phyloP scores from a whole-genome alignment of 2,329 filamentous ascomycete species.

The Hymenoscyphus fraxineus region DNA sequence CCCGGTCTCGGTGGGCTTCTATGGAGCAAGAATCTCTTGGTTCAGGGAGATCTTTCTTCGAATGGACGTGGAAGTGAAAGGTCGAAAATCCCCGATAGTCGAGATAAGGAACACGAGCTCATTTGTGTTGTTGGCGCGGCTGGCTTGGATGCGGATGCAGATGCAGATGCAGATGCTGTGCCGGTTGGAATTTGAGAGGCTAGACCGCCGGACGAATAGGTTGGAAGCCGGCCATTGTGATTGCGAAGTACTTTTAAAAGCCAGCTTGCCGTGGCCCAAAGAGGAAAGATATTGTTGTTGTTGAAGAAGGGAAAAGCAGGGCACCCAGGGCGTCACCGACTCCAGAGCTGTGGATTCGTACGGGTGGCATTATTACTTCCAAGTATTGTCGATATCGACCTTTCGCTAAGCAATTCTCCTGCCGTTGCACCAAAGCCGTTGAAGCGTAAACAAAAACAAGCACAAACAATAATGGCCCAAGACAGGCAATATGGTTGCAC shows the following conservation, averaged over 20 bases:
- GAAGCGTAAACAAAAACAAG: background rate
- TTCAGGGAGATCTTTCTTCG: background rate
- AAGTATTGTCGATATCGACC: background rate
- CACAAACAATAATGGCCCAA: background rate
- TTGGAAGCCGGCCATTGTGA: background rate
- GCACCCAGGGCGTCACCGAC: background rate
- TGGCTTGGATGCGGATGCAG: background rate
- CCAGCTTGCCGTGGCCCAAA: background rate
- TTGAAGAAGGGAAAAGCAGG: background rate
- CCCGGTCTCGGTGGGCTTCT: background rate
- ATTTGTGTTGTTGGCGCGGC: background rate
- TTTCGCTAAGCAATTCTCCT: background rate
- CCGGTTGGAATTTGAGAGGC: background rate
- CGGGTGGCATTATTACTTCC: background rate
- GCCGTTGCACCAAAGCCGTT: background rate
- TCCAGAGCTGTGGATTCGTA: background rate
- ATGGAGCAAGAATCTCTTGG: conserved; percentile 1
- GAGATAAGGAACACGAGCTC: conserved; percentile 2
- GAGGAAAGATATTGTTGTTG: background rate
- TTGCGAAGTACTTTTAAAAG: background rate
- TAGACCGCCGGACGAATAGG: background rate
- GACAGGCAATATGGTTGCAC: background rate
- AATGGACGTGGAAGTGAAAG: background rate
- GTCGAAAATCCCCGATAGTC: background rate
- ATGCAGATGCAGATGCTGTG: background rate